Base-by-base conservation (phyloP, 495 filamentous ascomycete species). In the Podospora appendiculata region DNA sequence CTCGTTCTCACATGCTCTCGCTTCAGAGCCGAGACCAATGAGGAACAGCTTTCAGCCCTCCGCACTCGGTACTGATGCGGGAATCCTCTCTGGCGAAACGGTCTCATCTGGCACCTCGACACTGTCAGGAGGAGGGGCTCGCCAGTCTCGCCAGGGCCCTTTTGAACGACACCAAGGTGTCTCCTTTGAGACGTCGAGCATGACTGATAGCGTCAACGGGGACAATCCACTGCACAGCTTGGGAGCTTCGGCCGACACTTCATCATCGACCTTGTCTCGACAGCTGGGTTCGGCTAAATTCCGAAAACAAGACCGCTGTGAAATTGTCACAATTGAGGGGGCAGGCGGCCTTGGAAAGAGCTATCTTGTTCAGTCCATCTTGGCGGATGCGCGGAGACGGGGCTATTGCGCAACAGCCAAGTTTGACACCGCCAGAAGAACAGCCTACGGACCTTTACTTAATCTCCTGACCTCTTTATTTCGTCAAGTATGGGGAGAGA, bases 401-500 rank as follows among this genome's bases (percentile, higher is more conserved):
- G 89, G 89, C 0, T 96, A 92, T 58, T 90, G 89, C 59, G 87
- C 88, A 0, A 84, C 84, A 36, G 84, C 89, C 16, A 91, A 90
- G 63, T 89, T 96, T 55, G 90, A 95, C 57, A 82, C 82, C n/a
- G 82, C 87, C 4, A 82, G 84, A 65, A 80, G 81, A 51, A 83
- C 86, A 1, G 88, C 90, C 4, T 96, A 92, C 63, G 89, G 90
- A 32, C 88, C 90, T 0, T 79, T 95, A 39, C 75, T 93, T 3
- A 87, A 85, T 59, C 71, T 91, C 2, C 71, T 95, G 53, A 87
- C 87, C 6, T 90, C 86, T 39, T 71, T 95, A 6, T 87, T 96
- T 55, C 86, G 89, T 46, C 90, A 96, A 58, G 90, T 94, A 8
- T 95, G 92, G 71, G 91, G 89, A 0, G 90, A 96, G 63, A 84